Base-by-base conservation (phyloP, 306 rosid species). In the Citrullus amarus region DNA sequence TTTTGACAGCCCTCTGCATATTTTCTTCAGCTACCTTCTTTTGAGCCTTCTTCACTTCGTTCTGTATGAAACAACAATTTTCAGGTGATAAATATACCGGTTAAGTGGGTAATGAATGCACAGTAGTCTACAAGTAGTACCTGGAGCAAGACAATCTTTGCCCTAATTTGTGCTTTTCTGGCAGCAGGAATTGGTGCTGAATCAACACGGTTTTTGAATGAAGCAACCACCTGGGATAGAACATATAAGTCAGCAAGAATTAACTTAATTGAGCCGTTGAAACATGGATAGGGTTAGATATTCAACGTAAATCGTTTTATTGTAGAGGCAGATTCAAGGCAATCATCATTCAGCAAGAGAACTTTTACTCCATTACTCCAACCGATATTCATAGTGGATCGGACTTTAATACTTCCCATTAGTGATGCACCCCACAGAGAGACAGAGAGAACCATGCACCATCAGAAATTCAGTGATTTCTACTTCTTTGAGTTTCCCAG, bases 1-100 rank as follows among this genome's bases (percentile, higher is more conserved):
- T 75, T 80, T 76, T 78, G 56, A 95, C 88, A 73, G 97, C 99
- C 82, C 89, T 90, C 78, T 90, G 87, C 62, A 88, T 65, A 85
- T 96, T 96, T 81, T 91, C 93, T 83, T 96, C 97, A 30, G 96
- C 98, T 82, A 90, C 76, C 82, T 79, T 89, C 89, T 96, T 96
- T 67, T 96, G 99, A 25, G 90, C 93, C 85, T 88, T 96, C 78
- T 87, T 91, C 83, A 91, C 86, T 90, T 84, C 91, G 78, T 82
- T 92, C 99, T 96, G 79, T 41, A 51, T 72, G 46, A 69, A 73
- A 50, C 46, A 53, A 43, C 78, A 77, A 77, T 58, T 73, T 75
- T 60, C 48, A 22, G 43, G 70, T 38, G n/a, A 75, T 36, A 74
- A 84, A 46, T 18, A 77, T 22, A 71, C 13, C 80, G 34, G 67